A percentile compares a stretch with the other conserved stretches of the same genome.
Conservation (phyloP, 176 grass and related monocot species). For the Elymus sibiricus region DNA sequence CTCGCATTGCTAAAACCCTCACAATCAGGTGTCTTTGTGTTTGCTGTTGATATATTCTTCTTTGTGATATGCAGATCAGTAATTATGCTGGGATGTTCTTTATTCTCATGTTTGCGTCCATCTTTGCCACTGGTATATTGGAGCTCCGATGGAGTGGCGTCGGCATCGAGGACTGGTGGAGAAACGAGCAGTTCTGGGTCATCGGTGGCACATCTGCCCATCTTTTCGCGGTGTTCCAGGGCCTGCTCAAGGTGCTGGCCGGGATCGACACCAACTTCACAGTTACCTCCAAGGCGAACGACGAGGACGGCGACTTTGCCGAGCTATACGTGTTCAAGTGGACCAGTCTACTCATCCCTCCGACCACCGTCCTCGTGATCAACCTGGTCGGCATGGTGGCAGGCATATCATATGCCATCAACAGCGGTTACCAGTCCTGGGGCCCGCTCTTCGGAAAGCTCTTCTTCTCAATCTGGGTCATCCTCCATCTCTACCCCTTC, state of each 20-base stretch:
- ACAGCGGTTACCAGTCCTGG: conserved; percentile 97
- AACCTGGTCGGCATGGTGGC: conserved; percentile 95
- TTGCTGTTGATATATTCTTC: conserved; percentile 25
- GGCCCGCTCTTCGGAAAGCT: conserved; percentile 87
- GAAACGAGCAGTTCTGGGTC: conserved; percentile 95
- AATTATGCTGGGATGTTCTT: conserved; percentile 95
- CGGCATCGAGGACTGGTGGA: conserved; percentile 93
- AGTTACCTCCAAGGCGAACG: conserved; percentile 86
- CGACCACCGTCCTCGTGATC: conserved; percentile 84
- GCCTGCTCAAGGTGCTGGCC: conserved; percentile 76
- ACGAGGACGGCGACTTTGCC: conserved; percentile 88
- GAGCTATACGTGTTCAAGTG: conserved; percentile 96
- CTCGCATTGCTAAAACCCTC: neutral
- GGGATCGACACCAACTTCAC: conserved; percentile 97
- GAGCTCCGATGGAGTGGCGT: conserved; percentile 95
- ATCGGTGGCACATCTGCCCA: conserved; percentile 94
- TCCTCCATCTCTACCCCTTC: conserved; percentile 95
- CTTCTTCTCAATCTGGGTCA: conserved; percentile 98
- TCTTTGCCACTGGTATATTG: conserved; percentile 81
- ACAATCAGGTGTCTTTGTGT: neutral
- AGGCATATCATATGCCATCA: conserved; percentile 84
- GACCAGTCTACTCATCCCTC: conserved; percentile 85
- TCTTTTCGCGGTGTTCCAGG: conserved; percentile 89
- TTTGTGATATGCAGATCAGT: conserved; percentile 67
- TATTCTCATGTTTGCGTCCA: conserved; percentile 81